Evolutionary conservation across 768 basidiomycete species (phyloP).

Genomic region (Lactifluus subvellereus): DNA sequence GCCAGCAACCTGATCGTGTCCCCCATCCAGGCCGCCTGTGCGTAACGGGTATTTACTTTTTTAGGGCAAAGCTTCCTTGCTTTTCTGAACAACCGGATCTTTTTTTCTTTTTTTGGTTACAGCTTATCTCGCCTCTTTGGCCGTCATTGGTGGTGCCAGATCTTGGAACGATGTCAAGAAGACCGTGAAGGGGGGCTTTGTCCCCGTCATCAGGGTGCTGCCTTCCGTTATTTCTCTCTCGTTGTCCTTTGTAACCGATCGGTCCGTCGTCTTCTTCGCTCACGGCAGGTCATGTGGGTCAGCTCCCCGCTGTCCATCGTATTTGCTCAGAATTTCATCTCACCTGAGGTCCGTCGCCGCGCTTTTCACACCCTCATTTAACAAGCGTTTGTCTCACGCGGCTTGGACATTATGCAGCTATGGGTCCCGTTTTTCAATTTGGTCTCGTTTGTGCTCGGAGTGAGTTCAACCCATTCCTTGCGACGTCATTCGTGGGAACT

Average conservation of each 20-base stretch:
- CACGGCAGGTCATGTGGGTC: slow-evolving; percentile 65
- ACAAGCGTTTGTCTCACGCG: not conserved
- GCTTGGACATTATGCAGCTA: slow-evolving; percentile 38
- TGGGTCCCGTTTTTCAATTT: slow-evolving; percentile 88
- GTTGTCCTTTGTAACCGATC: not conserved
- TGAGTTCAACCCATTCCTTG: slow-evolving; percentile 34
- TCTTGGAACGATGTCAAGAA: slow-evolving; percentile 56
- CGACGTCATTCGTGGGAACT: not conserved
- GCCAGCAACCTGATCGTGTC: slow-evolving; percentile 72
- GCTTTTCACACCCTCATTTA: not conserved
- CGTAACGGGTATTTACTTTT: slow-evolving; percentile 25
- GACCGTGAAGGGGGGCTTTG: slow-evolving; percentile 68
- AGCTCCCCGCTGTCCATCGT: slow-evolving; percentile 69
- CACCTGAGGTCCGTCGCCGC: slow-evolving; percentile 53
- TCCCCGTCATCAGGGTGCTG: slow-evolving; percentile 61
- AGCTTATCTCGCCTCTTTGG: slow-evolving; percentile 77
- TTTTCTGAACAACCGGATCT: too few species aligned
- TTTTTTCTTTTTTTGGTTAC: not conserved
- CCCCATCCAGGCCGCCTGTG: slow-evolving; percentile 67
- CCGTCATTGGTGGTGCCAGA: slow-evolving; percentile 76
- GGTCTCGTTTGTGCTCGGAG: slow-evolving; percentile 70
- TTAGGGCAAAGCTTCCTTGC: too few species aligned
- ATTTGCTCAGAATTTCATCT: slow-evolving; percentile 74
- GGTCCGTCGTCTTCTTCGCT: not conserved
- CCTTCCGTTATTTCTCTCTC: not conserved